Evolutionary conservation across 2,329 filamentous ascomycete species (phyloP).

Genomic region (Stylonectria norvegica): DNA sequence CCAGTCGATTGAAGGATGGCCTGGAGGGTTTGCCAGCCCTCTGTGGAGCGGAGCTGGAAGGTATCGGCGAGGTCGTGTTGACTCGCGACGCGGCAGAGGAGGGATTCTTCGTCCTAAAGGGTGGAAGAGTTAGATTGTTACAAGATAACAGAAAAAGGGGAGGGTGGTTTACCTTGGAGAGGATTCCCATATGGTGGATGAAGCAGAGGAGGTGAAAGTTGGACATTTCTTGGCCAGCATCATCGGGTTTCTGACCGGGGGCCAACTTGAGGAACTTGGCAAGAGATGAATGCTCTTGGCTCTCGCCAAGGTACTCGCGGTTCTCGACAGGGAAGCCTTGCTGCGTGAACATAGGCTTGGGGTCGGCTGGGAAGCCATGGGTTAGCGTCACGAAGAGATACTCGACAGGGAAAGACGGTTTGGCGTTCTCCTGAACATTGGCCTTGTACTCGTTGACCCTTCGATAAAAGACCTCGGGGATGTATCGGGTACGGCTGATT

Average conservation of each 20-base stretch:
- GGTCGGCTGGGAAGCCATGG: conserved; percentile 84
- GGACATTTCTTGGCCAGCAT: conserved; percentile 68
- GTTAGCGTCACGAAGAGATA: conserved; percentile 95
- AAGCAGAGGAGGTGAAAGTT: conserved; percentile 95
- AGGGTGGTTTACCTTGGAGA: conserved; percentile 69
- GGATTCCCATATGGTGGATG: conserved; percentile 72
- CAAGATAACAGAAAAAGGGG: background rate
- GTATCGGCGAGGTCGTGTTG: conserved; percentile 77
- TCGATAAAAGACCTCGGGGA: conserved; percentile 95
- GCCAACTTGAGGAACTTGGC: conserved; percentile 65
- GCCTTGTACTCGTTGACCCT: conserved; percentile 94
- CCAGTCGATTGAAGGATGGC: conserved; percentile 93
- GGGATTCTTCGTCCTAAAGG: conserved; percentile 76
- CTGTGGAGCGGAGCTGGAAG: conserved; percentile 77
- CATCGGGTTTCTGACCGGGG: conserved; percentile 55
- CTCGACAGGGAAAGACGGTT: conserved; percentile 92
- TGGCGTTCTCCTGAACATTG: conserved; percentile 95
- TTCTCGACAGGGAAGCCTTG: conserved; percentile 87
- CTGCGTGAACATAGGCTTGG: conserved; percentile 72
- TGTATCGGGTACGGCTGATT: conserved; percentile 73
- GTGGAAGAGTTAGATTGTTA: conserved; percentile 8
- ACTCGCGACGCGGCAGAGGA: conserved; percentile 81
- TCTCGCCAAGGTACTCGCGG: conserved; percentile 78
- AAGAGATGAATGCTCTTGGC: conserved; percentile 71
- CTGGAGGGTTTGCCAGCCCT: conserved; percentile 91